Conservation (phyloP, 2,329 filamentous ascomycete species). For the Juglanconis oblonga region DNA sequence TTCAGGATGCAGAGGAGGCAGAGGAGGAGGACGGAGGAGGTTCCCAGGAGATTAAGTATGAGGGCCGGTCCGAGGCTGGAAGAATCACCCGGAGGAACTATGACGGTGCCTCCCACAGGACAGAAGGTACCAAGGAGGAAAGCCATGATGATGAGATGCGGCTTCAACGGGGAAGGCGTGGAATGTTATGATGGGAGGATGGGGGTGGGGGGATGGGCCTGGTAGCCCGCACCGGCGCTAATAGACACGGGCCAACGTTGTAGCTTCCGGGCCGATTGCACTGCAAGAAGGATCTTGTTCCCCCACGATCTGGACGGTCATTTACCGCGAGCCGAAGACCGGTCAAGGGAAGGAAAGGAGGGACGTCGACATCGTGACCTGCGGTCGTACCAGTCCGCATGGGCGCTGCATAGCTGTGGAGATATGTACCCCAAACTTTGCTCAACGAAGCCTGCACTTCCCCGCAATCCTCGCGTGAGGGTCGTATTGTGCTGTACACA, state of each 20-base stretch:
- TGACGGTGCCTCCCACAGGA: neutral
- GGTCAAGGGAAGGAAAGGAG: neutral
- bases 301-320: no score
- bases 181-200: neutral
- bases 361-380: neutral
- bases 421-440: neutral
- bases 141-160: slow-evolving; percentile 1
- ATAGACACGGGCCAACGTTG: no score
- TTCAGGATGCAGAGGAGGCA: slow-evolving; percentile 1
- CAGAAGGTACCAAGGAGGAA: neutral
- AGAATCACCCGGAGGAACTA: neutral
- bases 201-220: neutral
- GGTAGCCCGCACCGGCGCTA: neutral
- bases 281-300: neutral
- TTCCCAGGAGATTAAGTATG: slow-evolving; percentile 1
- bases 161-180: neutral
- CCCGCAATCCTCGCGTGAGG: neutral
- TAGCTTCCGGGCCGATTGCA: neutral
- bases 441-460: neutral
- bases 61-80: neutral
- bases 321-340: neutral
- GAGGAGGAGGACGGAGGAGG: neutral
- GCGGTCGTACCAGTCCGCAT: neutral
- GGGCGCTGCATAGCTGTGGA: neutral
- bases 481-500: no score